phyloP scores from a whole-genome alignment of 2,329 filamentous ascomycete genomes.

The Ploettnerulaceae sp. region DNA sequence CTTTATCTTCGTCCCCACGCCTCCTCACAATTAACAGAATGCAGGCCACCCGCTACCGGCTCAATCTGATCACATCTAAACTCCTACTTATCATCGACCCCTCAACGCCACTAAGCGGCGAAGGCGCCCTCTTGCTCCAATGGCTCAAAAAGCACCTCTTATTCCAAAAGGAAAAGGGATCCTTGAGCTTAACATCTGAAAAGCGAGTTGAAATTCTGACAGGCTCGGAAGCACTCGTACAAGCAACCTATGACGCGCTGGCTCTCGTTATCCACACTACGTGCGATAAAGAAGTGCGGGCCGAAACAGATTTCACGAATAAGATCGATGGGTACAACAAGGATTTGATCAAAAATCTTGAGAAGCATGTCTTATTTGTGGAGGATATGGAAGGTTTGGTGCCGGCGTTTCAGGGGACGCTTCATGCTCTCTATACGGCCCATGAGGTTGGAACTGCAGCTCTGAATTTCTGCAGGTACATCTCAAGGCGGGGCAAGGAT shows the following conservation, averaged over 20 bases:
- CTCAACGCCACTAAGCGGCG: constrained; percentile 8
- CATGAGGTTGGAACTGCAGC: constrained; percentile 26
- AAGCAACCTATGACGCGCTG: constrained; percentile 21
- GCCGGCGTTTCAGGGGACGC: constrained; percentile 20
- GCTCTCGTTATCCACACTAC: constrained; percentile 21
- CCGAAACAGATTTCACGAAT: constrained; percentile 15
- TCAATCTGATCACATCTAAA: constrained; percentile 23
- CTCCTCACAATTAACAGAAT: constrained; percentile 13
- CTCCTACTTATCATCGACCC: constrained; percentile 20
- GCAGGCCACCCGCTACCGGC: constrained; percentile 22
- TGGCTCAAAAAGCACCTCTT: constrained; percentile 17
- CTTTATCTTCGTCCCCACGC: not conserved
- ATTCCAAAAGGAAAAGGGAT: not conserved
- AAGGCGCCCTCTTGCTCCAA: constrained; percentile 11
- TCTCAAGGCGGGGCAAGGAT: constrained; percentile 17
- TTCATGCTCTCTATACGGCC: constrained; percentile 30
- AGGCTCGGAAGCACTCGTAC: constrained; percentile 18
- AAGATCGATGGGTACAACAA: constrained; percentile 19
- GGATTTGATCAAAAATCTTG: constrained; percentile 16
- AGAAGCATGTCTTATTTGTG: constrained; percentile 11
- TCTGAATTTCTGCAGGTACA: constrained; percentile 20
- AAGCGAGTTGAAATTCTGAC: constrained; percentile 17
- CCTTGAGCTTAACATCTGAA: not conserved
- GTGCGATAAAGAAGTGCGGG: constrained; percentile 15
- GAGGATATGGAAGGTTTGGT: constrained; percentile 11